Evolutionary conservation across 495 filamentous ascomycete species (phyloP), one percentile per base, ranked within the genome.

Genomic region (Cercophora sp.): DNA sequence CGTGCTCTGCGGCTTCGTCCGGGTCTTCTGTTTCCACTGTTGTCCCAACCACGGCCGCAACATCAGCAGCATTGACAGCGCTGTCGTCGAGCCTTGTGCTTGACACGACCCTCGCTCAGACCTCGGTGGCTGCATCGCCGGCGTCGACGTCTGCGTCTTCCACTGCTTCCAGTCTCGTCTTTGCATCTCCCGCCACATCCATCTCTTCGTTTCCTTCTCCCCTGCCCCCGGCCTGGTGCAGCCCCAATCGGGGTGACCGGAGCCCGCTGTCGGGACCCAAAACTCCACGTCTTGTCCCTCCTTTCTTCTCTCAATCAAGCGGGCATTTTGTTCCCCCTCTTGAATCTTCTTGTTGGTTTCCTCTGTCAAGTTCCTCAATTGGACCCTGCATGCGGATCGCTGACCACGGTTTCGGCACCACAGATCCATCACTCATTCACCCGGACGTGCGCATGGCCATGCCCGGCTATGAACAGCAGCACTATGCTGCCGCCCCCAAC

Each of bases 291-390:
- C 46, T 63, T 35, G 45, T 64, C 55, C 66, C 65, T 57, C 57
- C 50, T 58, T 73, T 65, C 59, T 69, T 81, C 70, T 69, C 67
- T 78, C 81, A 82, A 64, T 82, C 71, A 53, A 84, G 79, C 67
- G 77, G 77, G 56, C 75, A 73, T 71, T 84, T 83, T 57, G 69
- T 82, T 60, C 68, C 77, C 71, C 80, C 83, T 60, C 74, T 83
- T 62, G 71, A 79, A 43, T 76, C 69, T 68, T 78, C 76, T 74
- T 83, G 81, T 82, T 73, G 75, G 79, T 84, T 79, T 81, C 73
- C 76, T 77, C 69, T 62, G 62, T 62, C 62, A 48, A 52, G 32
- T 22, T 9, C 39, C 46, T 39, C 51, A 25, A 39, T 32, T 20
- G 4, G 24, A 19, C 34, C 43, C 43, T 52, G 39, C 40, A 55